phyloP scores from a whole-genome alignment of 176 grass and related monocot species.

The Eleusine indica region DNA sequence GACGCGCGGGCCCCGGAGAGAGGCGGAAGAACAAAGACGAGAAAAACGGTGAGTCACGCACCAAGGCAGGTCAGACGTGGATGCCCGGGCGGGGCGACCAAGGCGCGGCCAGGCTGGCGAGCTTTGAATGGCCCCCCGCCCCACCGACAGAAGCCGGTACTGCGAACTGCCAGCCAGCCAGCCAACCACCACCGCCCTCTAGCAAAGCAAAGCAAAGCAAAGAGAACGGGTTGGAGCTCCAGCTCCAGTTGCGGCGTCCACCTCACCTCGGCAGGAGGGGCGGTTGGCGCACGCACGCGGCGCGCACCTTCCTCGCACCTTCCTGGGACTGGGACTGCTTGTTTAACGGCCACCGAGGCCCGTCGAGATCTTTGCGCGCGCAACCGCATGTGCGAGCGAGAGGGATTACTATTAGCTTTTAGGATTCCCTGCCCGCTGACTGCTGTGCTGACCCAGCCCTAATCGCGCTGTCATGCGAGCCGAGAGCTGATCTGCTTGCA shows the following conservation, averaged over 20 bases:
- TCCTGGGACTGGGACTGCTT: constrained; percentile 47
- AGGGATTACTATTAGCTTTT: background rate
- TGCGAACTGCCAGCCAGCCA: constrained; percentile 20
- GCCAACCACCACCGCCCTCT: constrained; percentile 1
- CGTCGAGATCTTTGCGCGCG: constrained; percentile 31
- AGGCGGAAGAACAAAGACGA: background rate
- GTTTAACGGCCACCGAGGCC: background rate
- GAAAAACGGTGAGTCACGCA: background rate
- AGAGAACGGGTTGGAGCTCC: no score
- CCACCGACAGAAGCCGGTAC: constrained; percentile 45
- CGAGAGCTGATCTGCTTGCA: background rate
- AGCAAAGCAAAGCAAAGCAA: no score
- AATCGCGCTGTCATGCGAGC: constrained; percentile 38
- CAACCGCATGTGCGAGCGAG: background rate
- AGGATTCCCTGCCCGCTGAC: background rate
- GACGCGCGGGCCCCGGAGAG: background rate
- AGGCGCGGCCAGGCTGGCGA: constrained; percentile 47
- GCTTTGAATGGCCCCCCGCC: constrained; percentile 35
- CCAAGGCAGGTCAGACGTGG: background rate
- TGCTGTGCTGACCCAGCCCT: constrained; percentile 12
- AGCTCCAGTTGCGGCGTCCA: background rate
- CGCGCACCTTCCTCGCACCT: constrained; percentile 55
- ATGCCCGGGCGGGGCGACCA: constrained; percentile 2
- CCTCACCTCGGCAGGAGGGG: background rate
- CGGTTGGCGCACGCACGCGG: constrained; percentile 37